These are phyloP conservation scores for Irpex lacteus DNA, from an alignment of 1,284 basidiomycete species.

Conservation along the genomic window DNA sequence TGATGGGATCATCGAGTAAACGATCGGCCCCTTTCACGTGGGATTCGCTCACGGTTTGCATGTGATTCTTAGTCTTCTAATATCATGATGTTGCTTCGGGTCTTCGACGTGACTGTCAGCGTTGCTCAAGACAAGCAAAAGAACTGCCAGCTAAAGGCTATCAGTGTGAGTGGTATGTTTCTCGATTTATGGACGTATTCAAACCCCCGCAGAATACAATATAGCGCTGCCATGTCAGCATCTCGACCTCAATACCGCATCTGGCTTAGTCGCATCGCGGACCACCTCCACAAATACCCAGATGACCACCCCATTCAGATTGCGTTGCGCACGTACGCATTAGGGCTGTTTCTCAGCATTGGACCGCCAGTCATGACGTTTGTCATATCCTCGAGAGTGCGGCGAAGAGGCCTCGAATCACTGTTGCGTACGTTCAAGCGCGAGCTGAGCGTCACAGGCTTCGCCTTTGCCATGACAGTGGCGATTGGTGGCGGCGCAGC, in stretches of 20 bases:
- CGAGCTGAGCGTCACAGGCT: constrained; percentile 58
- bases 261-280: constrained; percentile 3
- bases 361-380: constrained; percentile 60
- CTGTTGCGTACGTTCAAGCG: constrained; percentile 45
- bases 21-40: not conserved
- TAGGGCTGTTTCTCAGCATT: constrained; percentile 64
- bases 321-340: constrained; percentile 61
- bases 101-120: not conserved
- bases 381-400: constrained; percentile 33
- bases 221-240: not conserved
- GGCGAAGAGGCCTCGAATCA: constrained; percentile 21
- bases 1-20: not conserved
- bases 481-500: constrained; percentile 61
- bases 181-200: no score
- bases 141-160: no score
- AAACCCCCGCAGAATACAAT: not conserved
- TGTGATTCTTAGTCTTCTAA: not conserved
- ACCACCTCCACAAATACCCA: constrained; percentile 28
- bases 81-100: not conserved
- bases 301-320: constrained; percentile 54
- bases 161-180: no score
- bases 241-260: not conserved
- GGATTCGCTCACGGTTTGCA: not conserved
- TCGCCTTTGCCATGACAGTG: constrained; percentile 64
- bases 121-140: no score